Percentiles rank a stretch among this genome's conserved stretches.
Evolutionary conservation across 2,329 filamentous ascomycete species (phyloP).

Genomic region (Ophiostoma ips): DNA sequence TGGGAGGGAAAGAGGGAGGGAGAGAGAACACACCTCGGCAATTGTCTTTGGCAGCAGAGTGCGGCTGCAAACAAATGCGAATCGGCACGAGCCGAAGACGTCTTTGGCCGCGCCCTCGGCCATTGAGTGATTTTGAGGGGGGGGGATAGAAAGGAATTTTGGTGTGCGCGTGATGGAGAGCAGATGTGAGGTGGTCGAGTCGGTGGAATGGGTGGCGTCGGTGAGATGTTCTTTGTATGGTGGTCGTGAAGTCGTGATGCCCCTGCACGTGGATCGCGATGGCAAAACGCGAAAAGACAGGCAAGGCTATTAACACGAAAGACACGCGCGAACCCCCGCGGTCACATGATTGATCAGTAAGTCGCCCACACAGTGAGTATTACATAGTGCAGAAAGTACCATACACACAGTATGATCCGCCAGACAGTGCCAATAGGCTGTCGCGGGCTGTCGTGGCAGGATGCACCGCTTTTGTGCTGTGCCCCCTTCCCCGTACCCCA

Average conservation of each 20-base stretch:
- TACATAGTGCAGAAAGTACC: background rate
- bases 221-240: background rate
- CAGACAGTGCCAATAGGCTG: no score
- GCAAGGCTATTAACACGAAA: background rate
- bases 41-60: constrained; percentile 27
- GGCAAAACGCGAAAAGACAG: constrained; percentile 8
- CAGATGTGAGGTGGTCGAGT: background rate
- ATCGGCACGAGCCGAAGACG: constrained; percentile 28
- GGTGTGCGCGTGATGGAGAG: background rate
- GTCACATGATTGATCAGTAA: constrained; percentile 10
- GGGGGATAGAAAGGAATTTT: background rate
- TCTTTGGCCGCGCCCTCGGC: constrained; percentile 19
- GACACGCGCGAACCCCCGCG: constrained; percentile 14
- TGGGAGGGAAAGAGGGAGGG: no score
- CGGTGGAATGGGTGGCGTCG: no score
- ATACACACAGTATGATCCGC: background rate
- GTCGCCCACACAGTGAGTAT: no score
- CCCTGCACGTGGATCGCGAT: background rate
- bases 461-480: no score
- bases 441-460: no score
- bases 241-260: background rate
- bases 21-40: constrained; percentile 22
- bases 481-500: no score
- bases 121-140: constrained; percentile 13
- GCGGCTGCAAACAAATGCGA: constrained; percentile 33